Base-by-base conservation (phyloP, 371 early-diverging fungal genomes). In the Mortierella sp. region DNA sequence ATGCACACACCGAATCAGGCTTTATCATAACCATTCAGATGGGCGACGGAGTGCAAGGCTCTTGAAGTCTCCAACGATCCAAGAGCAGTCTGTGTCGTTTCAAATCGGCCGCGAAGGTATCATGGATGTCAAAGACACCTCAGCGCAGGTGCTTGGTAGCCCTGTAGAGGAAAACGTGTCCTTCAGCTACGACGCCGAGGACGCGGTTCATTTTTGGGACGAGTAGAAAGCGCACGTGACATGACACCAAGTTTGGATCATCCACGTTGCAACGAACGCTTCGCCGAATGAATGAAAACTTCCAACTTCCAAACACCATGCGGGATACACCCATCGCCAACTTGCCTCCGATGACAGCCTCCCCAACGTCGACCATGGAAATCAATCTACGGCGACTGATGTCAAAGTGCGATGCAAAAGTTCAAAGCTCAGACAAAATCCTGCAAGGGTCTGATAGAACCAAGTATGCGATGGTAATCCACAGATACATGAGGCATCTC, bases 311-410 rank as follows among this genome's bases (percentile, higher is more conserved):
- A n/a, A n/a, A n/a, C n/a, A n/a, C n/a, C n/a, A n/a, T n/a, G n/a
- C n/a, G n/a, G n/a, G n/a, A n/a, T n/a, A n/a, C n/a, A 60, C 60
- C 67, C 6, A 45, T 60, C 4, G 57, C 56, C n/a, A 67, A 57
- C 28, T 45, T 67, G 5, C 68, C 68, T 19, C 50, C 50, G 22
- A 49, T 60, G 57, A 37, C 48, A 19, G 22, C 72, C 4, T 24
- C 62, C 28, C 34, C 49, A 25, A 45, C 63, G 2, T 73, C 74
- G 1, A 52, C 59, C 9, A 28, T 60, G 17, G 74, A 73, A 29
- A 43, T 73, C 40, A 73, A 73, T 28, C 39, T 73, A 24, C 55
- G 67, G 1, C 74, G 74, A 12, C 56, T 73, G 57, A 67, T 73
- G 63, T 60, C 61, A 8, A 73, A 73, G 46, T 67, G 74, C 40